Base-by-base conservation (phyloP, 768 basidiomycete genomes). In the Favolaschia claudopus region DNA sequence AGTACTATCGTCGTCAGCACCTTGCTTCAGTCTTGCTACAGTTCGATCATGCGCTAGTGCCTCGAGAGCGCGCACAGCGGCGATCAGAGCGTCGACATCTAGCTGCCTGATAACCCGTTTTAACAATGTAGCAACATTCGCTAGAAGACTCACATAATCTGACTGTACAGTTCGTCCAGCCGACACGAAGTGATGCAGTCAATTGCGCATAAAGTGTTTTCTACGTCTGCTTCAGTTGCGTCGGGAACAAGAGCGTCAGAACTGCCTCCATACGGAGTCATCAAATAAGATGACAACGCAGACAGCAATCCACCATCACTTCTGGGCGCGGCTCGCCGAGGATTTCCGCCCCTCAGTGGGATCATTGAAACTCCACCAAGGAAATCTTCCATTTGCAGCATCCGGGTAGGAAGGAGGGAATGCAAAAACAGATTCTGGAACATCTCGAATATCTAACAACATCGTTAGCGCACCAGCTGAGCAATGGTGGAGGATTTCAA, bases 311-410 rank as follows among this genome's bases (percentile, higher is more conserved):
- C 97, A n/a, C 91, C 92, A 55, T 99, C 96, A 45, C 79, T 85
- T 72, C 90, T 79, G 27, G 85, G 75, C 42, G 87, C 79, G 39
- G 85, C 75, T 44, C 86, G 84, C 27, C 85, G 80, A 2, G 91
- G 85, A 62, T 87, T 83, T 63, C 84, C 85, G 22, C 93, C 87
- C 59, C 90, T 87, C 39, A 99, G 81, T 24, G 97, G 96, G 65
- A 99, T 99, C 79, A 89, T 89, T 7, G 93, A 91, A 29, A 89
- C 86, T 15, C 95, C 96, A n/a, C 95, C 95, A 9, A 98, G 83
- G 78, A 99, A 99, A 70, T 99, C 97, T 71, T 97, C 96, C 92
- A 97, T 96, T 72, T 96, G 94, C 12, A 97, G 77, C 91, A 99
- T 92, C 46, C 90, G 82, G 10, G 82, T 86, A 0, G 97, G 97